Base-by-base conservation (phyloP, 176 grass and related monocot species). In the Eragrostis curvula region DNA sequence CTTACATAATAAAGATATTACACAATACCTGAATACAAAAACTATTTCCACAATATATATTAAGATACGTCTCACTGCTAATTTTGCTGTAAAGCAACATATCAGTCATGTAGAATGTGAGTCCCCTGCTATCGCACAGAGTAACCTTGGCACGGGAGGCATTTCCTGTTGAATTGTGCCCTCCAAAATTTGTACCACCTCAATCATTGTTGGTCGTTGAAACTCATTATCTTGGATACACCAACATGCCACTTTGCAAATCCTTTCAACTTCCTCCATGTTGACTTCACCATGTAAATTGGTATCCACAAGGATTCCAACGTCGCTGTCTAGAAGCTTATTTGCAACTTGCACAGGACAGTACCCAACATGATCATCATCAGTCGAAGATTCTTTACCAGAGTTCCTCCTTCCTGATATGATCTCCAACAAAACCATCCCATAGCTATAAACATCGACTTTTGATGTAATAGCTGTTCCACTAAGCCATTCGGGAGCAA, bases 141-240 rank as follows among this genome's bases (percentile, higher is more conserved):
- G 73, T 12, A 70, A 60, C 44, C 55, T 87, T 87, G 89, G 89
- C 18, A 87, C 11, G 1, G 75, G 85, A 30, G 85, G 89, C 14
- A 40, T 30, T 2, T 58, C 7, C 0, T 29, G 30, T 1, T 87
- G 70, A 27, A 17, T 10, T 16, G 41, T 16, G 18, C 76, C 85
- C 72, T 79, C 67, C 3, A 91, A 76, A 81, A 43, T 25, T 3
- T 87, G 62, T 5, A 91, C 63, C 2, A 91, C 80, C 14, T 87
- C 70, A 24, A 10, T 24, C 85, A 91, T 91, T 0, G 81, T 83
- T 0, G 89, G 89, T 36, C 85, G 42, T 25, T 79, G 69, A 36
- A 39, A 78, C 51, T 91, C 81, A 7, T 20, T 13, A 44, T 87
- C 85, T 55, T 91, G 89, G 70, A 91, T 87, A 17, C 85, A 91